phyloP scores from a whole-genome alignment of 345 rosid species.

The Salix brachista region DNA sequence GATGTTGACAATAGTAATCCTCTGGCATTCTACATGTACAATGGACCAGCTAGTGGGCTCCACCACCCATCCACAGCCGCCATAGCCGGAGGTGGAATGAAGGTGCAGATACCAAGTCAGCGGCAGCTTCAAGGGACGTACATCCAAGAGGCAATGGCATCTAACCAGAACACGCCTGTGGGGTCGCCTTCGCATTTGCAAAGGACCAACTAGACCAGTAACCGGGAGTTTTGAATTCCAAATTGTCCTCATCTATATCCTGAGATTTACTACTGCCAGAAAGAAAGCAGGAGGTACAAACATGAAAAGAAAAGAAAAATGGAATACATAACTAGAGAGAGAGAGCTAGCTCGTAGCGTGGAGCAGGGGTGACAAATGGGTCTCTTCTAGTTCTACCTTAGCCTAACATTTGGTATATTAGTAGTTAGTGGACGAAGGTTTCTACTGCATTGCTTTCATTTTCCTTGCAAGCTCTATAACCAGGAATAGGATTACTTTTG shows the following conservation, averaged over 20 bases:
- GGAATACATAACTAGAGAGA: too few relatives aligned
- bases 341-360: too few relatives aligned
- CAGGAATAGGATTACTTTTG: too few relatives aligned
- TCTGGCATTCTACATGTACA: constrained; percentile 30
- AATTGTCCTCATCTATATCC: background rate
- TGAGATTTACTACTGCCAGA: background rate
- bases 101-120: background rate
- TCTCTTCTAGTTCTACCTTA: too few relatives aligned
- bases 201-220: background rate
- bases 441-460: too few relatives aligned
- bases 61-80: constrained; percentile 1
- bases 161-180: constrained; percentile 28
- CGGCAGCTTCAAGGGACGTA: constrained; percentile 8
- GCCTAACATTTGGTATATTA: too few relatives aligned
- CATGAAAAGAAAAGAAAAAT: background rate
- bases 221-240: background rate
- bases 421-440: too few relatives aligned
- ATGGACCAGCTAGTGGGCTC: constrained; percentile 2
- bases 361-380: too few relatives aligned
- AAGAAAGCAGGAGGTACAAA: background rate
- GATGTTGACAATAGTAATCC: constrained; percentile 11
- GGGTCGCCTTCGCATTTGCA: constrained; percentile 19
- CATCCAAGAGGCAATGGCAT: constrained; percentile 22
- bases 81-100: constrained; percentile 2
- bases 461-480: too few relatives aligned